Evolutionary conservation across 208 protist species (phyloP), one percentile per base, ranked within the genome.

Genomic region (Leishmania aethiopica): DNA sequence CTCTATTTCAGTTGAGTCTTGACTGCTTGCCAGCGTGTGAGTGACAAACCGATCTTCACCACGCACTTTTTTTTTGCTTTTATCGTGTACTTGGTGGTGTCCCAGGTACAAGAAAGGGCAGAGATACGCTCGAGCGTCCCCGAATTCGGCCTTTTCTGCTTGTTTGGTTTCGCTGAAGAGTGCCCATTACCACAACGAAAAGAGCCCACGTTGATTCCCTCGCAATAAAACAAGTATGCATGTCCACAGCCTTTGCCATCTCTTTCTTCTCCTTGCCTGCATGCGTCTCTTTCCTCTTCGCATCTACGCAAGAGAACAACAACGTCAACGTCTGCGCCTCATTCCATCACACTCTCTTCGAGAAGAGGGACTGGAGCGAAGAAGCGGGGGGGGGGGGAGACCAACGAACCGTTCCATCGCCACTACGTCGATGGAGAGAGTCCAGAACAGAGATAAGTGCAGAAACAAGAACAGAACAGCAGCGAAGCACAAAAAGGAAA

Each of bases 291-390:
- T 69, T 74, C 10, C 45, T 37, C 42, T 53, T 19, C 4, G 22
- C 22, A 17, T 15, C 42, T 10, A 35, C 22, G 42, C 15, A 53
- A 35, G 28, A 22, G 70, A 53, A 51, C 3, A 28, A 2, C n/a
- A 53, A 17, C 3, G 42, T 0, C 11, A 22, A 45, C 25, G 28
- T 1, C 70, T 55, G n/a, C n/a, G 25, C 47, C 55, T 74, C 47
- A 53, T 53, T 17, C 1, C 32, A 37, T 77, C 53, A 47, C 32
- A 5, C 32, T 42, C 17, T 8, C 15, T 42, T 77, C 32, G 22
- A 77, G 49, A 77, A 77, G 51, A 40, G 73, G 47, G 19, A 42
- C n/a, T 64, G 73, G 2, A 77, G 49, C 13, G 35, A 77, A 47
- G 19, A 47, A n/a, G 51, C n/a, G 15, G 32, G 28, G 15, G 25